phyloP scores from a whole-genome alignment of 2,329 filamentous ascomycete genomes.

The Apiospora arundinis region DNA sequence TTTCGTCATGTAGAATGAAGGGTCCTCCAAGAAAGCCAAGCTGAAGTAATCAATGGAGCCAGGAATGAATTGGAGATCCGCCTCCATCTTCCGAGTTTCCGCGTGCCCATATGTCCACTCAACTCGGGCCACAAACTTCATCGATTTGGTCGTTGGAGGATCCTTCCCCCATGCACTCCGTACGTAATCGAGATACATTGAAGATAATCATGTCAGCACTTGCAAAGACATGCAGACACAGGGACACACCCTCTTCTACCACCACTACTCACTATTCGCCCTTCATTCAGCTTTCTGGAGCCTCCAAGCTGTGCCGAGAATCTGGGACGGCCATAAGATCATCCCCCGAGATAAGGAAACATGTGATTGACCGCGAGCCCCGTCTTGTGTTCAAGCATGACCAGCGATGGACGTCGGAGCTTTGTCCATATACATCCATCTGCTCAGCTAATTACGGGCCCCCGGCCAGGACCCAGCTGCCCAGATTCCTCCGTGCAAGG shows the following conservation, averaged over 20 bases:
- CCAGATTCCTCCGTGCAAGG: no score
- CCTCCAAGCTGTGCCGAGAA: not conserved
- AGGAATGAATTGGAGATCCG: not conserved
- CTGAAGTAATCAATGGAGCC: not conserved
- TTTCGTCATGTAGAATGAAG: not conserved
- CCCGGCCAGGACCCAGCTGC: not conserved
- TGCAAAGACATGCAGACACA: not conserved
- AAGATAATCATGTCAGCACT: not conserved
- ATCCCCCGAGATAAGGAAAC: not conserved
- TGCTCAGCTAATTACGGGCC: not conserved
- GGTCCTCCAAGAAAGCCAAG: constrained; percentile 1
- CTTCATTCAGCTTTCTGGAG: not conserved
- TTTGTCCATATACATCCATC: not conserved
- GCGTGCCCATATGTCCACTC: constrained; percentile 4
- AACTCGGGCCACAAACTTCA: not conserved
- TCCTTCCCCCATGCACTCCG: not conserved
- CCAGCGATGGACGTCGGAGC: constrained; percentile 3
- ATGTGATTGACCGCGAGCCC: constrained; percentile 10
- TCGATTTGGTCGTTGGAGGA: not conserved
- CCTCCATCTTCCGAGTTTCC: constrained; percentile 10
- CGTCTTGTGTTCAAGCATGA: not conserved
- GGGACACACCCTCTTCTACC: no score
- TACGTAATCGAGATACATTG: not conserved
- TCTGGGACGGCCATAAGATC: not conserved
- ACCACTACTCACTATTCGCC: not conserved